phyloP scores from a whole-genome alignment of 148 eudicot species.

The Rhododendron henanense region DNA sequence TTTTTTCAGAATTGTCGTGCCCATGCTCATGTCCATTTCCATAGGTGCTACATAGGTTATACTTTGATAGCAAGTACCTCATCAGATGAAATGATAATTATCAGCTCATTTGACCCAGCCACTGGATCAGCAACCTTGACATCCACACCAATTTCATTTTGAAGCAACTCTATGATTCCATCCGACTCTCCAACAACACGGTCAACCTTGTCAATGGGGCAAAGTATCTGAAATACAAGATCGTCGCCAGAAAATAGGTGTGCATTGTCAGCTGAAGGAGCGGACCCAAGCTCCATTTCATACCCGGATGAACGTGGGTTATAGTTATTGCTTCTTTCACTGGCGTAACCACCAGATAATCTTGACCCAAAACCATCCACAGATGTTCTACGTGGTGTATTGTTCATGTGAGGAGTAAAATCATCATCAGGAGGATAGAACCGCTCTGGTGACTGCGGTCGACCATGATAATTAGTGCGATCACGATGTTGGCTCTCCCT shows the following conservation, averaged over 20 bases:
- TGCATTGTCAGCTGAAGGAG: slow-evolving; percentile 39
- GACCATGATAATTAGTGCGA: slow-evolving; percentile 57
- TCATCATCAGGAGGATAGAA: slow-evolving; percentile 66
- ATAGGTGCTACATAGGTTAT: not conserved
- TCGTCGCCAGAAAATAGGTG: slow-evolving; percentile 54
- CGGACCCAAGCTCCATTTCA: slow-evolving; percentile 44
- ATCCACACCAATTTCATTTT: slow-evolving; percentile 87
- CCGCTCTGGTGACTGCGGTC: slow-evolving; percentile 73
- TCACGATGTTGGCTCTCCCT: slow-evolving; percentile 99
- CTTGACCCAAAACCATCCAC: slow-evolving; percentile 64
- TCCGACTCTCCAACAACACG: slow-evolving; percentile 68
- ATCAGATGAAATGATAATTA: slow-evolving; percentile 68
- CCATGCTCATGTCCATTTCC: not conserved
- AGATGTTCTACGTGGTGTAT: slow-evolving; percentile 41
- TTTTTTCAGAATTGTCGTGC: not conserved
- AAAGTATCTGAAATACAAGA: slow-evolving; percentile 83
- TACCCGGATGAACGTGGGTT: slow-evolving; percentile 48
- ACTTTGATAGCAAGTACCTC: slow-evolving; percentile 48
- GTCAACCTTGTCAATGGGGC: slow-evolving; percentile 77
- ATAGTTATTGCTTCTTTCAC: slow-evolving; percentile 47
- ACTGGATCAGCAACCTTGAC: slow-evolving; percentile 65
- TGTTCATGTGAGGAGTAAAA: slow-evolving; percentile 46
- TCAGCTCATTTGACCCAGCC: slow-evolving; percentile 67
- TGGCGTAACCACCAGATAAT: slow-evolving; percentile 29
- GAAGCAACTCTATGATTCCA: slow-evolving; percentile 88